Evolutionary conservation across 257 asterid genomes (phyloP).

Genomic region (Jacaranda copaia): DNA sequence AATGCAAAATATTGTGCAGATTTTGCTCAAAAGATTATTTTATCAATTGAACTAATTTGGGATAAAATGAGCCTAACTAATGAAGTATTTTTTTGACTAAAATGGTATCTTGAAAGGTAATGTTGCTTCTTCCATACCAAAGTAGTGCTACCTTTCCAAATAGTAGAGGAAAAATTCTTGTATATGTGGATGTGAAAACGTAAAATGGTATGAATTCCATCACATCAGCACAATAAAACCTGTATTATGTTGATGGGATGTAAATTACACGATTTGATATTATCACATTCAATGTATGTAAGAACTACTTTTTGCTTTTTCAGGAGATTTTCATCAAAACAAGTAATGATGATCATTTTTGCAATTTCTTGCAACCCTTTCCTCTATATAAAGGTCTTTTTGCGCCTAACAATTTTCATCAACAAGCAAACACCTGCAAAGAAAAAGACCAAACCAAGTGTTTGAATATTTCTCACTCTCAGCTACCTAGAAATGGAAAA

Average conservation of each 20-base stretch:
- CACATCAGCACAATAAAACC: too few species aligned
- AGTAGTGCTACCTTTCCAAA: too few species aligned
- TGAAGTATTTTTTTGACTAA: neutral
- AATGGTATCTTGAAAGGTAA: neutral
- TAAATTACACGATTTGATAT: too few species aligned
- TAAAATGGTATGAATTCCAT: too few species aligned
- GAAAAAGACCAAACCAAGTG: neutral
- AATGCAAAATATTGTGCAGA: neutral
- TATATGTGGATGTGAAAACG: neutral
- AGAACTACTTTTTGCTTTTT: too few species aligned
- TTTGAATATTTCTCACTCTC: neutral
- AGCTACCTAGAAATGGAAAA: constrained; percentile 16
- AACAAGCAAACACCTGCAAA: neutral
- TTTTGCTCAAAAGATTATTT: constrained; percentile 7
- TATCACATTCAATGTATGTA: too few species aligned
- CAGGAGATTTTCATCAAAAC: neutral
- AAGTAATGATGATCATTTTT: neutral
- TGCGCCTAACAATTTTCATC: neutral
- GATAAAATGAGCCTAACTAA: neutral
- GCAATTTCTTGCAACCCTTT: neutral
- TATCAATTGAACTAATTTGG: neutral
- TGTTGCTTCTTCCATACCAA: neutral
- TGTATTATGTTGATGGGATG: too few species aligned
- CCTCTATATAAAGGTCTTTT: constrained; percentile 18
- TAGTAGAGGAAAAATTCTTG: too few species aligned